Evolutionary conservation across 257 asterid genomes (phyloP), one percentile per base, ranked within the genome.

Genomic region (Rhazya stricta): DNA sequence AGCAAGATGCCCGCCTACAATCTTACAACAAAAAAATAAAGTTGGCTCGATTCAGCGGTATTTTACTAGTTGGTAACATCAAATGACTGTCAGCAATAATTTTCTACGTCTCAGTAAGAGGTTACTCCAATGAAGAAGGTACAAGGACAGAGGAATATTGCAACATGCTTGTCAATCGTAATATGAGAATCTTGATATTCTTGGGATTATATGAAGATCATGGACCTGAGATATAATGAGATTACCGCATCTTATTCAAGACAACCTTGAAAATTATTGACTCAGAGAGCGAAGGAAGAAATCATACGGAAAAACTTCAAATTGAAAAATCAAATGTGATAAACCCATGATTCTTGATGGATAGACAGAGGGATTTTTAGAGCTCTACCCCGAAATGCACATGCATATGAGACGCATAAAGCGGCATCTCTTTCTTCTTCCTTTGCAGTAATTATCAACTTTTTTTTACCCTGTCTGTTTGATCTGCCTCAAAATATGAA

Each of bases 1-100:
- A 18, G 85, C 86, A 79, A 82, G 91, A 89, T 89, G 88, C 91
- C 78, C 86, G 85, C 90, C 82, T 79, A 76, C 69, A 21, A 74
- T 61, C 30, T 30, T 41, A 19, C 43, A 42, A 34, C 56, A 66
- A 53, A 79, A 50, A 12, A 74, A 74, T 46, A 57, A 70, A 80
- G 56, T 58, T 37, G 25, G 54, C 62, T 72, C n/a, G n/a, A 32
- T 69, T 13, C 25, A 13, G 11, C 0, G 0, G 3, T 71, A 48
- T 79, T 79, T 39, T 41, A 69, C 43, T 67, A 10, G 67, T 80
- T 75, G 74, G 73, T 81, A 67, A 69, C 45, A 60, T 34, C 48
- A 66, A 58, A 65, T 25, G 58, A n/a, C 23, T 36, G 78, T 48
- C 78, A 76, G 60, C 27, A 16, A 61, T 18, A 4, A 42, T 10